Evolutionary conservation across 345 rosid species (phyloP), one percentile per base, ranked within the genome.

Genomic region (Murraya koenigii): DNA sequence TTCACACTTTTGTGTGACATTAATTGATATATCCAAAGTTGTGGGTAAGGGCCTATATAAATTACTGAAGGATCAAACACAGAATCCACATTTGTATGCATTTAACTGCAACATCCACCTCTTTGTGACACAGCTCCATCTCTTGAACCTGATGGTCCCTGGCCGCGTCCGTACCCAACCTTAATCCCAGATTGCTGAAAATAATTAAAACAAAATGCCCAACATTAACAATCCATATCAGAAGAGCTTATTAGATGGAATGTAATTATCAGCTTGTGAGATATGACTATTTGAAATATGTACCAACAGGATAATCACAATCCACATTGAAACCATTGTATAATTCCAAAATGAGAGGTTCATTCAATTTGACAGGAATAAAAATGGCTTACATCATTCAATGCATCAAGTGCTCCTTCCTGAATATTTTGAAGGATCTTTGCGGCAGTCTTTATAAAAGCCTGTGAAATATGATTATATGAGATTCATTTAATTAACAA

Each of bases 391-490:
- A 93, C 98, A 97, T 96, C 98, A 69, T 92, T 91, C 73, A 97
- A 90, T 79, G 88, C 93, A 85, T 93, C 97, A 84, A 93, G 88
- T 3, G 92, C 89, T 0, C 98, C 97, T 2, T 93, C 99, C 76
- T 92, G 94, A 67, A 96, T 96, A 71, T 96, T 93, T 81, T 91
- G 91, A 78, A 90, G 94, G 86, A 95, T 92, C 89, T 95, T 91
- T 62, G 90, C 93, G 28, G 99, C 98, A 28, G 99, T 93, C 83
- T 82, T 87, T 80, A 89, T 86, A 84, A 96, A 96, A 59, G 99
- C 99, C 99, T 95, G 88, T 65, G 74, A 47, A 59, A 69, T 14
- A 44, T 17, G 72, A 9, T 74, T 64, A 32, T 69, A 58, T 7
- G 1, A 33, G 26, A 49, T 74, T 74, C 47, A 23, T 13, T 71